A percentile compares a stretch with the other conserved stretches of the same genome.
These are phyloP conservation scores for Termitomyces sp. DNA, from an alignment of 768 basidiomycete genomes.

Conservation along the genomic window DNA sequence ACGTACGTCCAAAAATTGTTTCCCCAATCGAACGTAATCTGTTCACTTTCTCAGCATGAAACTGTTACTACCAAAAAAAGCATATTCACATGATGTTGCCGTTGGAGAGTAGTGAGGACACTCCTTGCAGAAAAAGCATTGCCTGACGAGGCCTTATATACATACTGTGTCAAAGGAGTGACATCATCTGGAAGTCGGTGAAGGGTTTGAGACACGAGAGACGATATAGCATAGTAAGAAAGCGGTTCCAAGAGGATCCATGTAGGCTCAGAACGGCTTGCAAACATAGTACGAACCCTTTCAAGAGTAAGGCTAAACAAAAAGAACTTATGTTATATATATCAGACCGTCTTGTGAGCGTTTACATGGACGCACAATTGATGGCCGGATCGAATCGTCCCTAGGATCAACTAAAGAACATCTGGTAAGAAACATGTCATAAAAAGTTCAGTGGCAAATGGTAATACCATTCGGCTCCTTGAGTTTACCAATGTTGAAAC, in stretches of 20 bases:
- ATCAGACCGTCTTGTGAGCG: background rate
- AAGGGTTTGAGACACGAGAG: slow-evolving; percentile 58
- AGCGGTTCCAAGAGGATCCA: slow-evolving; percentile 67
- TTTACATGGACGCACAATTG: slow-evolving; percentile 34
- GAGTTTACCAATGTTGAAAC: slow-evolving; percentile 61
- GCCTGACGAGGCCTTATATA: slow-evolving; percentile 54
- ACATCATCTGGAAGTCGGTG: slow-evolving; percentile 55
- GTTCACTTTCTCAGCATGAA: background rate
- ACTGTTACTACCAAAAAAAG: background rate
- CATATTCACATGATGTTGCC: slow-evolving; percentile 50
- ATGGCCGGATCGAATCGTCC: slow-evolving; percentile 52
- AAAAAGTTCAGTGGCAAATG: too few relatives aligned
- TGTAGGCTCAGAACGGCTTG: slow-evolving; percentile 48
- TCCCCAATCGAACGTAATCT: slow-evolving; percentile 66
- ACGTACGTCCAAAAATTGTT: slow-evolving; percentile 62
- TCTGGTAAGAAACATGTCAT: background rate
- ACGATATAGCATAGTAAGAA: slow-evolving; percentile 46
- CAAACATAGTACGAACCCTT: slow-evolving; percentile 51
- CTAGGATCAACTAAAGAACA: slow-evolving; percentile 51
- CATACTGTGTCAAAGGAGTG: slow-evolving; percentile 44
- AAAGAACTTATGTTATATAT: background rate
- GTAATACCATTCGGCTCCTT: slow-evolving; percentile 54
- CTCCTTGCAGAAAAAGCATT: slow-evolving; percentile 69
- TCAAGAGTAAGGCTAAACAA: slow-evolving; percentile 38
- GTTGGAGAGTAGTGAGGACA: slow-evolving; percentile 55